phyloP scores from a whole-genome alignment of 768 basidiomycete species.

The Leucocoprinus leucothites region DNA sequence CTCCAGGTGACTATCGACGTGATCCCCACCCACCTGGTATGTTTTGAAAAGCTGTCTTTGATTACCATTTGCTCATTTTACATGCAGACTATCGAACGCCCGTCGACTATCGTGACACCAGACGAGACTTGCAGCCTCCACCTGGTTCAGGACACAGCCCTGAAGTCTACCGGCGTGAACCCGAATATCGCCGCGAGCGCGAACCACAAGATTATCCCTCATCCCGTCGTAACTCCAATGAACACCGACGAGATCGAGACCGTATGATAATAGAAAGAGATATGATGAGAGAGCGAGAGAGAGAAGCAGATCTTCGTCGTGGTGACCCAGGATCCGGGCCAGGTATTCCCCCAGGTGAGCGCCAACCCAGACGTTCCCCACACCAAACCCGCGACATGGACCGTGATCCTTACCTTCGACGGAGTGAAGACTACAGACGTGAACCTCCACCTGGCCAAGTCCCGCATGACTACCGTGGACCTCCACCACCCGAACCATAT shows the following conservation, averaged over 20 bases:
- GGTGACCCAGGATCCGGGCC: constrained; percentile 9
- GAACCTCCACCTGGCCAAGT: constrained; percentile 7
- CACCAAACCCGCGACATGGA: constrained; percentile 9
- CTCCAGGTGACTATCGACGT: constrained; percentile 9
- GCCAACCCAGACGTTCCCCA: constrained; percentile 8
- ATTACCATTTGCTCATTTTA: not conserved
- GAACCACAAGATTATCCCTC: constrained; percentile 8
- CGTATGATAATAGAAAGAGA: constrained; percentile 4
- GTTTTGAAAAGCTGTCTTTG: not conserved
- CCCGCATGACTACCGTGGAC: constrained; percentile 6
- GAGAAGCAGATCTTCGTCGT: constrained; percentile 12
- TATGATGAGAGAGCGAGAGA: constrained; percentile 11
- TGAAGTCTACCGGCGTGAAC: constrained; percentile 6
- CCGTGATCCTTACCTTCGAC: constrained; percentile 10
- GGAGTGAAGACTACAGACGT: constrained; percentile 10
- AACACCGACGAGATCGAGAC: constrained; percentile 11
- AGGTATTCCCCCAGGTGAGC: constrained; percentile 10
- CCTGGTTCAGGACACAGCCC: constrained; percentile 9
- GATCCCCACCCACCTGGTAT: constrained; percentile 4
- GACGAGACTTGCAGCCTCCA: constrained; percentile 10
- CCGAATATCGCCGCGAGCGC: constrained; percentile 9
- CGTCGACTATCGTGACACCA: constrained; percentile 3
- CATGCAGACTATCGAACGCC: constrained; percentile 5
- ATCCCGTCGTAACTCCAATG: constrained; percentile 9
- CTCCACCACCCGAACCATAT: constrained; percentile 9